Percentiles rank a stretch among this genome's conserved stretches.
Evolutionary conservation across 129 eudicot genomes (phyloP).

Genomic region (Centrapalus pauciflorus): DNA sequence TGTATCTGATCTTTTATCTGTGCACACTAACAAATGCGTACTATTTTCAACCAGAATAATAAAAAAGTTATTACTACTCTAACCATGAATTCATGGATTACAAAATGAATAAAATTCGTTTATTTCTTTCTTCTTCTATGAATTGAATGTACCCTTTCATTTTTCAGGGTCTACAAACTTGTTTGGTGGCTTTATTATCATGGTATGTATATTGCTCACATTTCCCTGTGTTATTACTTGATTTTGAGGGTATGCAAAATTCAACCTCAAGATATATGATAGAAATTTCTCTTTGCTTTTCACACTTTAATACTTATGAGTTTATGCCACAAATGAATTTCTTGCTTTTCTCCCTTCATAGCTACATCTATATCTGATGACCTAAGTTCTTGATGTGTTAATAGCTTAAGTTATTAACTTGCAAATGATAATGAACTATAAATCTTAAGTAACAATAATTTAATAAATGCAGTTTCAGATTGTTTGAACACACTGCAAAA

Average conservation of each 20-base stretch:
- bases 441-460: slow-evolving; percentile 22
- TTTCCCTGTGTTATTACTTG: not conserved
- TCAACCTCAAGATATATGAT: not conserved
- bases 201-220: slow-evolving; percentile 42
- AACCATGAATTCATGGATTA: not conserved
- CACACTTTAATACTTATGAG: too few relatives aligned
- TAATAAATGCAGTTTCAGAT: slow-evolving; percentile 59
- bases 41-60: not conserved
- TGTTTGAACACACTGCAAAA: slow-evolving; percentile 70
- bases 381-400: not conserved
- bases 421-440: not conserved
- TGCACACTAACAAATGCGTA: not conserved
- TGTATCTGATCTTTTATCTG: not conserved
- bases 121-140: not conserved
- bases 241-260: not conserved
- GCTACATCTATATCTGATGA: not conserved
- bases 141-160: slow-evolving; percentile 15
- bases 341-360: too few relatives aligned
- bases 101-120: not conserved
- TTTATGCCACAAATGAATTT: too few relatives aligned
- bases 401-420: not conserved
- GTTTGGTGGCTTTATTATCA: slow-evolving; percentile 81
- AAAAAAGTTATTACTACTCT: not conserved
- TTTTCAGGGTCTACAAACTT: slow-evolving; percentile 87
- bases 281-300: too few relatives aligned